Evolutionary conservation across 2,329 filamentous ascomycete genomes (phyloP), one percentile per base, ranked within the genome.

Genomic region (Teratosphaeria gauchensis): DNA sequence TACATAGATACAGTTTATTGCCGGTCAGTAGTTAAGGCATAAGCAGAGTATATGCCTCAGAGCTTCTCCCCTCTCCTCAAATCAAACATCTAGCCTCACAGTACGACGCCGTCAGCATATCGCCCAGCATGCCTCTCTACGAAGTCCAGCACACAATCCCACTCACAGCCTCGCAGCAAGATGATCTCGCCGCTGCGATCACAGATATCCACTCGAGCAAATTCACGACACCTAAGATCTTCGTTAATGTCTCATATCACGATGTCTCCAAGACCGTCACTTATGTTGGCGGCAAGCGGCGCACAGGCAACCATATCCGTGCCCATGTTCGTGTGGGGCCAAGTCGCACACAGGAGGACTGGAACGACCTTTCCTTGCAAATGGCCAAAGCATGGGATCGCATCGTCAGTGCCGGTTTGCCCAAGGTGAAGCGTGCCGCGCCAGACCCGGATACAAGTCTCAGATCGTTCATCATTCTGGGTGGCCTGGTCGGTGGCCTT

Each of bases 191-290:
- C 7, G 58, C 62, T 14, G 68, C 67, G 9, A 73, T 78, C 32
- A 78, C 77, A 11, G 61, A 63, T 8, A 72, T 78, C 38, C 76
- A 79, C 66, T 68, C 71, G 59, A 70, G 61, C 5, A 69, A 71
- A 56, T 78, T 78, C 71, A 70, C 68, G 51, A 73, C 75, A 0
- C 75, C 76, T 0, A 70, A 68, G 2, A 64, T 75, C 28, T 78
- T 79, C 67, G 76, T 79, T 54, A 76, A 78, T 60, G 70, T 78
- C 14, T 64, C 67, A 16, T 77, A 76, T 64, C 70, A 65, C 21
- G 68, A 75, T 58, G 58, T 63, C 28, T 63, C 61, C 56, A 28
- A 62, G 3, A 59, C 61, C 5, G 53, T 56, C 7, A 62, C 64
- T 31, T 77, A 74, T 61, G 64, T 75, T 2, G 75, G 63, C 33